Evolutionary conservation across 495 filamentous ascomycete genomes (phyloP).

Genomic region (Hypoxylon cercidicola): DNA sequence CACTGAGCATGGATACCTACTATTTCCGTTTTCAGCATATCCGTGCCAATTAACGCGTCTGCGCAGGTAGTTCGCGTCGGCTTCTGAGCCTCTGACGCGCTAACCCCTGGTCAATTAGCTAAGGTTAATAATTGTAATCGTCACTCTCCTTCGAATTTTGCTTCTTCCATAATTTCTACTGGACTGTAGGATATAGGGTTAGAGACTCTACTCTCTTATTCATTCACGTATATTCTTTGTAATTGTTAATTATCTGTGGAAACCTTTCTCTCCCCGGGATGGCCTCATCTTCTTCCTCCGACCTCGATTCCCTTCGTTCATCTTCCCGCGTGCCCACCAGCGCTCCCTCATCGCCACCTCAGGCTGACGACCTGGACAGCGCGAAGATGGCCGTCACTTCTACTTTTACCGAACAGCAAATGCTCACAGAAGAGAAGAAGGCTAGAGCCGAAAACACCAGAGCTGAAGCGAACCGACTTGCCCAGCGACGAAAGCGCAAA

Average conservation of each 20-base stretch:
- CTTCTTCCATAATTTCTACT: conserved; percentile 8
- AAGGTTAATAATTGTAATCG: conserved; percentile 29
- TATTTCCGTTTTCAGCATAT: conserved; percentile 25
- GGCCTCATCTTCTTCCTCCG: conserved; percentile 47
- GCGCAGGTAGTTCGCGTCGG: conserved; percentile 46
- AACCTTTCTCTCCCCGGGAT: conserved; percentile 13
- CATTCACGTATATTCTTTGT: not conserved
- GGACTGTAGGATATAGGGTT: not conserved
- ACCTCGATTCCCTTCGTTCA: conserved; percentile 44
- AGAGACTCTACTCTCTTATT: not conserved
- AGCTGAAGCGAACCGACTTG: conserved; percentile 56
- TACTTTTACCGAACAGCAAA: conserved; percentile 42
- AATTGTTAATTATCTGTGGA: not conserved
- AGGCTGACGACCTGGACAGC: conserved; percentile 19
- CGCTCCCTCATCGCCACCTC: conserved; percentile 56
- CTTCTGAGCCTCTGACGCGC: conserved; percentile 36
- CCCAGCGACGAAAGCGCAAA: conserved; percentile 56
- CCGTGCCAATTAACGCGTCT: conserved; percentile 47
- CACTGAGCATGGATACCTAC: too few species aligned
- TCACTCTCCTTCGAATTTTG: conserved; percentile 12
- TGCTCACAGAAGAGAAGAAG: conserved; percentile 55
- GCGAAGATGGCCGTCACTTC: conserved; percentile 48
- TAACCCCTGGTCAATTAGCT: conserved; percentile 15
- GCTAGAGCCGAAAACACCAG: conserved; percentile 62
- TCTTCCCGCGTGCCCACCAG: conserved; percentile 52